A percentile compares a stretch with the other conserved stretches of the same genome.
Conservation (phyloP, 495 filamentous ascomycete genomes). For the Schizothecium vesticola region DNA sequence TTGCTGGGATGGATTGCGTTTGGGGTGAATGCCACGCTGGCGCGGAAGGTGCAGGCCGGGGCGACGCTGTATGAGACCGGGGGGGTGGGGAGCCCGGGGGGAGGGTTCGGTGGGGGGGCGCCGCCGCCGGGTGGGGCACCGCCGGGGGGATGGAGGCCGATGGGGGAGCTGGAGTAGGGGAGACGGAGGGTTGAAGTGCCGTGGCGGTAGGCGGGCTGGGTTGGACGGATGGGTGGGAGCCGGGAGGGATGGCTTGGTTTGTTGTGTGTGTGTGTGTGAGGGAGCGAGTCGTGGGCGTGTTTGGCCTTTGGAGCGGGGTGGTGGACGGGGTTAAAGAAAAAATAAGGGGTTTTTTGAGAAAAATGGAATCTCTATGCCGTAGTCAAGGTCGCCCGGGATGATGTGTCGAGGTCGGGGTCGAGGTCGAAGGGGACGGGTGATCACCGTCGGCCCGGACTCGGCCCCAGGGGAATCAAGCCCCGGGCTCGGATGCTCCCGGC, state of each 20-base stretch:
- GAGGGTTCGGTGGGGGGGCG: not conserved
- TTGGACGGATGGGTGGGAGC: too few species aligned
- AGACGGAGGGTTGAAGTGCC: too few species aligned
- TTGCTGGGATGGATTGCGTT: constrained; percentile 53
- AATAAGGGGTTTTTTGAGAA: not conserved
- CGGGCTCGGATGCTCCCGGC: not conserved
- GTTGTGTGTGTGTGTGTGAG: too few species aligned
- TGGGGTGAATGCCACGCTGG: constrained; percentile 41
- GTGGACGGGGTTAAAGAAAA: not conserved
- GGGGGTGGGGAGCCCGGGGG: not conserved
- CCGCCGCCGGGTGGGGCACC: not conserved
- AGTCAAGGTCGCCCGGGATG: too few species aligned
- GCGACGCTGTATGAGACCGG: not conserved
- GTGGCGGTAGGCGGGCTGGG: too few species aligned
- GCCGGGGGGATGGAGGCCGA: not conserved
- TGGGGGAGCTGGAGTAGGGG: not conserved
- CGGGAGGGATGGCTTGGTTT: not conserved
- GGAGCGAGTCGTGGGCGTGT: not conserved
- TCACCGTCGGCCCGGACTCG: not conserved
- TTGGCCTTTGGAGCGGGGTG: not conserved
- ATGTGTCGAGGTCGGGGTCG: not conserved
- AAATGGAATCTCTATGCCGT: too few species aligned
- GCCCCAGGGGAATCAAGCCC: not conserved
- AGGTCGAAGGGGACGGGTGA: not conserved
- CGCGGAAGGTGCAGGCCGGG: constrained; percentile 8